phyloP scores from a whole-genome alignment of 495 filamentous ascomycete genomes.

The Penicillium egyptiacum region DNA sequence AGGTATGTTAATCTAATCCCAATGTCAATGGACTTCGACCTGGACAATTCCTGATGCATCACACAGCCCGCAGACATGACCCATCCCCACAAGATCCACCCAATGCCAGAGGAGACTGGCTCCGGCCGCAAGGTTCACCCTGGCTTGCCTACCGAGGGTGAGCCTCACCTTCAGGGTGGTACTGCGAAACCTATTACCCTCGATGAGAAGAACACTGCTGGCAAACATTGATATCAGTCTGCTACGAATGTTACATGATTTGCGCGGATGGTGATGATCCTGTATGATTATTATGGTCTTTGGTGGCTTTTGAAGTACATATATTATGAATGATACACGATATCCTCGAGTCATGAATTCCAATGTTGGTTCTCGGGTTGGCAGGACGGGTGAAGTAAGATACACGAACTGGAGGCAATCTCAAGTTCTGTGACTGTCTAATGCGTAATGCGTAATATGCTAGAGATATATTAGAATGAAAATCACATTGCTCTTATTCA shows the following conservation, averaged over 20 bases:
- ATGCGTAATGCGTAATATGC: neutral
- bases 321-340: too few relatives aligned
- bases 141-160: constrained; percentile 26
- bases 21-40: neutral
- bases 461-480: neutral
- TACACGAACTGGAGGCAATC: neutral
- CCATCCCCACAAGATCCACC: constrained; percentile 44
- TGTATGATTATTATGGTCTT: neutral
- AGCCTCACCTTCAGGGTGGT: neutral
- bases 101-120: constrained; percentile 43
- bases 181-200: neutral
- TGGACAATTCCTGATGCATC: neutral
- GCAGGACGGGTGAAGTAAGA: too few relatives aligned
- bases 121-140: constrained; percentile 30
- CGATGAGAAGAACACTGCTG: constrained; percentile 1
- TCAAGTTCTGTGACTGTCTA: neutral
- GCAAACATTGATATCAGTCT: neutral
- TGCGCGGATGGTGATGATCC: too few relatives aligned
- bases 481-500: constrained; percentile 6
- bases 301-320: neutral
- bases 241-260: neutral
- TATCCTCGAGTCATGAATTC: too few relatives aligned
- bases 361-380: too few relatives aligned
- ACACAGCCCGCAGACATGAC: constrained; percentile 39
- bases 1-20: constrained; percentile 28